Percentiles rank a stretch among this genome's conserved stretches.
Conservation (phyloP, 805 yeast genomes). For the Sugiyamaella smithiae region DNA sequence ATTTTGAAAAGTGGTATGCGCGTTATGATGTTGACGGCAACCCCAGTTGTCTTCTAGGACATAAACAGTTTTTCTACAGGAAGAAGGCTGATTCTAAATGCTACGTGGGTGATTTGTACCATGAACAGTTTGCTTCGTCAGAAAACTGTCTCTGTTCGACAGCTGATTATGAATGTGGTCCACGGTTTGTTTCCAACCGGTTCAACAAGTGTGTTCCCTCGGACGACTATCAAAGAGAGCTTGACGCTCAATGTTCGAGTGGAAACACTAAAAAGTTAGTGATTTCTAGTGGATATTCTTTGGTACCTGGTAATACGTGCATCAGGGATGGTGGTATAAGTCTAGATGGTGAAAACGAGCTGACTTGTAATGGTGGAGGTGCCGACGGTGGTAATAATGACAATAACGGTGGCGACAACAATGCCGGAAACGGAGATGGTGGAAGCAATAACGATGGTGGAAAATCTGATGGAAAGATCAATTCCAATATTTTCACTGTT, state of each 20-base stretch:
- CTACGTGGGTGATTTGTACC: constrained; percentile 44
- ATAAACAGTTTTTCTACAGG: constrained; percentile 57
- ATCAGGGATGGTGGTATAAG: constrained; percentile 29
- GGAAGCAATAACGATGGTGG: constrained; percentile 36
- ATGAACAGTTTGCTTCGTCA: constrained; percentile 41
- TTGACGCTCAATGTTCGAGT: constrained; percentile 27
- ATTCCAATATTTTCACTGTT: constrained; percentile 43
- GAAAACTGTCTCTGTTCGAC: constrained; percentile 63
- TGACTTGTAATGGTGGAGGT: constrained; percentile 15
- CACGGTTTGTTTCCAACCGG: constrained; percentile 41
- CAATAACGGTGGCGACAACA: constrained; percentile 33
- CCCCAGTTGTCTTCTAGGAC: constrained; percentile 64
- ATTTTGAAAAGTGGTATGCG: constrained; percentile 65
- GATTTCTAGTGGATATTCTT: constrained; percentile 40
- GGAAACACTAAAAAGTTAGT: constrained; percentile 31
- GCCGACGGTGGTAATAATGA: constrained; percentile 38
- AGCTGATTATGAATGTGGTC: constrained; percentile 69
- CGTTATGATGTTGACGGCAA: constrained; percentile 33
- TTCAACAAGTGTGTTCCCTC: constrained; percentile 49
- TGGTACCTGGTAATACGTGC: constrained; percentile 49
- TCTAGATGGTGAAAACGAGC: constrained; percentile 33
- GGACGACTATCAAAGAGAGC: constrained; percentile 28
- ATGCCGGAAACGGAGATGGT: constrained; percentile 28
- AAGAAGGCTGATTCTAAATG: constrained; percentile 67
- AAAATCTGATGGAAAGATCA: constrained; percentile 37